Evolutionary conservation across 1,139 yeast species (phyloP).

Genomic region (Blastobotrys raffinosifermentans): DNA sequence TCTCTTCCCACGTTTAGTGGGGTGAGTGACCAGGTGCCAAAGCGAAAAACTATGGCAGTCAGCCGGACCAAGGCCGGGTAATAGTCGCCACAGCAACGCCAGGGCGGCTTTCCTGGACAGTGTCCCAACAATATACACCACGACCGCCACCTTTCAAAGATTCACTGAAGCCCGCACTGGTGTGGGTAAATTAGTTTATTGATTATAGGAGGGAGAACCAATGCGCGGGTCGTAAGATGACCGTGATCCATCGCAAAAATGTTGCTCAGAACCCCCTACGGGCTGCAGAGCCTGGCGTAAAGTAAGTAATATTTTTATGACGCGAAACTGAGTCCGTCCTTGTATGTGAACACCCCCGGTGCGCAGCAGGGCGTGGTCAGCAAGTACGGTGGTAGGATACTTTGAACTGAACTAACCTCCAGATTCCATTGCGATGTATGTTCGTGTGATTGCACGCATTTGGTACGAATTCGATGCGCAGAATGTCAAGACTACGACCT

Average conservation of each 20-base stretch:
- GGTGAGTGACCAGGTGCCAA: too few relatives aligned
- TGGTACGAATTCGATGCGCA: constrained; percentile 88
- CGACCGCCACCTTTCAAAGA: constrained; percentile 7
- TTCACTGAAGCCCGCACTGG: not conserved
- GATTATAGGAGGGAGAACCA: not conserved
- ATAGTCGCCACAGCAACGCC: not conserved
- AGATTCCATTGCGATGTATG: constrained; percentile 90
- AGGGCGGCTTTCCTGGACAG: not conserved
- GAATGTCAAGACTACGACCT: constrained; percentile 88
- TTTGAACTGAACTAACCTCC: constrained; percentile 5
- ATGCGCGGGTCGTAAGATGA: constrained; percentile 21
- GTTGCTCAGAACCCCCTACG: constrained; percentile 27
- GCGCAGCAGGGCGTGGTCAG: constrained; percentile 15
- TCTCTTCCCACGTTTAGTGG: too few relatives aligned
- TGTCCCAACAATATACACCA: constrained; percentile 4
- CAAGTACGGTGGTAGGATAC: constrained; percentile 29
- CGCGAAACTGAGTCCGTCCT: too few relatives aligned
- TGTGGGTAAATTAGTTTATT: not conserved
- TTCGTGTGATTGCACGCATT: constrained; percentile 86
- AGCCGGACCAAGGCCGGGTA: too few relatives aligned
- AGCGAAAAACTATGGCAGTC: too few relatives aligned
- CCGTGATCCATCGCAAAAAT: constrained; percentile 34
- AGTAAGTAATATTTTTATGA: constrained; percentile 22
- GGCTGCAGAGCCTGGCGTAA: constrained; percentile 36
- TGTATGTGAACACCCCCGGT: too few relatives aligned